These are phyloP conservation scores for Talaromyces verruculosus DNA, from an alignment of 2,329 filamentous ascomycete species.

Conservation along the genomic window DNA sequence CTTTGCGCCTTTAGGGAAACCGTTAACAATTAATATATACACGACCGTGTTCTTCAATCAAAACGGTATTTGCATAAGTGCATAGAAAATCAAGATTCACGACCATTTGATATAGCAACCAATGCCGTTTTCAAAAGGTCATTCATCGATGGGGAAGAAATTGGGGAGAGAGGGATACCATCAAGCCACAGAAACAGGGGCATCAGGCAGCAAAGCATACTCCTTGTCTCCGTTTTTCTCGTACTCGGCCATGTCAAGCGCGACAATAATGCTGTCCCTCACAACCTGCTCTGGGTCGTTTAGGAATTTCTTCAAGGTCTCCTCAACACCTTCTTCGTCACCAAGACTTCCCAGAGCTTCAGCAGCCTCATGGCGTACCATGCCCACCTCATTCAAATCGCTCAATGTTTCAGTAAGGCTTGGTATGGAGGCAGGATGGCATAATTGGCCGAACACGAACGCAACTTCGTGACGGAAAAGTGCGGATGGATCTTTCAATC, in stretches of 20 bases:
- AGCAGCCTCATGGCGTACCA: slow-evolving; percentile 97
- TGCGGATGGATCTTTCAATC: slow-evolving; percentile 80
- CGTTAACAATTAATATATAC: slow-evolving; percentile 35
- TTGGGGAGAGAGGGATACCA: neutral
- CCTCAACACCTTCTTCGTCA: slow-evolving; percentile 89
- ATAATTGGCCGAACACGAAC: slow-evolving; percentile 95
- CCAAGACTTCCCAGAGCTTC: slow-evolving; percentile 93
- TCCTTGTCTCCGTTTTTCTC: slow-evolving; percentile 86
- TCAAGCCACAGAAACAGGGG: slow-evolving; percentile 29
- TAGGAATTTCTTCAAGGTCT: slow-evolving; percentile 76
- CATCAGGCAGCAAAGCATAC: slow-evolving; percentile 83
- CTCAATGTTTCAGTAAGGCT: slow-evolving; percentile 76
- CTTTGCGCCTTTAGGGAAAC: slow-evolving; percentile 33
- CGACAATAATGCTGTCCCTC: slow-evolving; percentile 89
- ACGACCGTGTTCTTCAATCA: neutral
- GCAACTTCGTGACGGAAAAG: slow-evolving; percentile 97
- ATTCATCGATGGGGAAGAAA: neutral
- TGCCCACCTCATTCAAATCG: slow-evolving; percentile 79
- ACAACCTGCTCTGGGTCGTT: slow-evolving; percentile 92
- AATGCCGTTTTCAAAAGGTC: slow-evolving; percentile 20
- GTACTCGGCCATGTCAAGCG: slow-evolving; percentile 96
- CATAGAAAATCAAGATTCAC: slow-evolving; percentile 11
- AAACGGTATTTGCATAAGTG: neutral
- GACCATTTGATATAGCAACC: slow-evolving; percentile 20
- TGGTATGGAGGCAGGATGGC: slow-evolving; percentile 94